Base-by-base conservation (phyloP, 192 early-diverging fungal species). In the Gamsiella multidivaricata region DNA sequence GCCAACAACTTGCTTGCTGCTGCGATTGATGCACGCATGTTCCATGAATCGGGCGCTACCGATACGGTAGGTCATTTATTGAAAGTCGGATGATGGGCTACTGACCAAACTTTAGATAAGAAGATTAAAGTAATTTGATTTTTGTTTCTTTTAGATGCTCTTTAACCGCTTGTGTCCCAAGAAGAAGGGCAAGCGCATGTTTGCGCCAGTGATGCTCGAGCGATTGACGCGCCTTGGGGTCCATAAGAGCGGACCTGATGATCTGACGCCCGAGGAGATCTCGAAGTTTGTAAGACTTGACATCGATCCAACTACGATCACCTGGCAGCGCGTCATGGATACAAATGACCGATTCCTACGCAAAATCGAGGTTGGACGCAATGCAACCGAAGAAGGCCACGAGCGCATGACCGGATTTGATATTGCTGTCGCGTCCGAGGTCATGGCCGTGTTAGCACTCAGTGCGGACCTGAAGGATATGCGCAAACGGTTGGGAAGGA, bases 261-360 rank as follows among this genome's bases (percentile, higher is more conserved):
- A 91, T 7, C 85, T 99, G 68, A 92, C 91, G 0, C 65, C 87
- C 0, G 94, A 95, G 52, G 96, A 98, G 64, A 85, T 92, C 47
- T 51, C 69, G 8, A 81, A 80, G 4, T 97, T 98, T 82, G 96
- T 91, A 37, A 89, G 96, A 31, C 84, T 99, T 31, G 96, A 99
- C 79, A 96, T 99, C 80, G 96, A 99, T 70, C 90, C 90, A n/a
- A 87, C 89, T 6, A 93, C 93, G 5, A 97, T 99, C 69, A 95
- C 93, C 26, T 99, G 97, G 97, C 94, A 97, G 70, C 89, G 97
- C 28, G 96, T 97, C 54, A 81, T 97, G 18, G 97, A 99, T 65
- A 95, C 94, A 61, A 99, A 98, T 67, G 97, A 99, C 74, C 89
- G 97, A 20, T 98, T 96, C 84, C 82, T 99, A 82, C 88, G 97